Conservation (phyloP, 179 eudicot species). For the Beta corolliflora region DNA sequence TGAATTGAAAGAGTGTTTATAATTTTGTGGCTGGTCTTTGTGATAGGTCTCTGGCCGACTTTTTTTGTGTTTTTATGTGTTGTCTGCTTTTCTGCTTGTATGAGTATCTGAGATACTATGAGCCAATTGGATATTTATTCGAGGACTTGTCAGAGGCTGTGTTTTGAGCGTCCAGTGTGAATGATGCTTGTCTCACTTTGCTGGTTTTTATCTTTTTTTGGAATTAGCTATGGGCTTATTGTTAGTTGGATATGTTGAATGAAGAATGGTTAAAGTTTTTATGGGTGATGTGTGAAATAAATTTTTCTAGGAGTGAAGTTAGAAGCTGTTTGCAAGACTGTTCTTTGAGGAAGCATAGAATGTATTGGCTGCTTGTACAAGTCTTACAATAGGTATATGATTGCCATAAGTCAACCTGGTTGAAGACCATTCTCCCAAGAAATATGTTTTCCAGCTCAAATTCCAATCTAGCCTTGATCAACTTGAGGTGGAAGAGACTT, state of each 20-base stretch:
- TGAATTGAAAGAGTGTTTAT: no score
- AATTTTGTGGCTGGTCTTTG: neutral
- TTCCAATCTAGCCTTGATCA: neutral
- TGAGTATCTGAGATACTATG: neutral
- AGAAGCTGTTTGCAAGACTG: neutral
- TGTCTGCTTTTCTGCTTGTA: neutral
- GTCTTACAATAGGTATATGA: neutral
- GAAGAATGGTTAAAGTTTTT: neutral
- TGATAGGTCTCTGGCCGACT: neutral
- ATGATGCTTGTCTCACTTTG: slow-evolving; percentile 5
- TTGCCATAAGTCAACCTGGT: neutral
- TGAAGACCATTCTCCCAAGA: neutral
- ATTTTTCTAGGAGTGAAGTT: neutral
- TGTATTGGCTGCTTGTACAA: neutral
- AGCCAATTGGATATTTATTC: neutral
- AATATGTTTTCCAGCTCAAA: neutral
- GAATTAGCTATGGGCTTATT: neutral
- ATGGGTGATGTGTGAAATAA: neutral
- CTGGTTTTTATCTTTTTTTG: neutral
- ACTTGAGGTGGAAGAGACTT: neutral
- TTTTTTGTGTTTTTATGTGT: neutral
- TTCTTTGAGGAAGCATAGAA: neutral
- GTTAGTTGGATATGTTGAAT: neutral
- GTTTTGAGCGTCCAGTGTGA: neutral
- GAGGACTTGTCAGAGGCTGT: neutral